Conservation (phyloP, 129 eudicot genomes). For the Rutidosis leptorrhynchoides region DNA sequence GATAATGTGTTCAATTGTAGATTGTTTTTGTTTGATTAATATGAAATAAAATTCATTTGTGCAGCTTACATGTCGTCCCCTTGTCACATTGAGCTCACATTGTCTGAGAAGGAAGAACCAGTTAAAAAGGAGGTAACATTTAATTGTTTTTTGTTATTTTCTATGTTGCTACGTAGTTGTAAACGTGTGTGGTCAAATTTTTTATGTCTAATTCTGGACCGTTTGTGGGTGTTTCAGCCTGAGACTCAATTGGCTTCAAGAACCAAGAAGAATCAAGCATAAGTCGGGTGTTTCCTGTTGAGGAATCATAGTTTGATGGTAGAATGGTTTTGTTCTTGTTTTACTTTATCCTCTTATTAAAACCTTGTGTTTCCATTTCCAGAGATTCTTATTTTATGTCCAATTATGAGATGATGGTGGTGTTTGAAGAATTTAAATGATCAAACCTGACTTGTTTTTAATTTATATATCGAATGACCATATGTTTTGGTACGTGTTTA, state of each 20-base stretch:
- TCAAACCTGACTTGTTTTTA: neutral
- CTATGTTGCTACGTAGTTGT: neutral
- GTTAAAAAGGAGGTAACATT: conserved; percentile 41
- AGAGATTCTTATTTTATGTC: conserved; percentile 18
- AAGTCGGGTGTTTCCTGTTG: conserved; percentile 9
- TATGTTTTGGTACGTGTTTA: neutral
- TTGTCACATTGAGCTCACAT: conserved; percentile 38
- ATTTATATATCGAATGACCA: neutral
- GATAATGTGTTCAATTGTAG: neutral
- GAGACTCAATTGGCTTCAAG: conserved; percentile 51
- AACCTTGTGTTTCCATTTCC: conserved; percentile 22
- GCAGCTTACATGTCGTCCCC: conserved; percentile 45
- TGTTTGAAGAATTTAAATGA: conserved; percentile 18
- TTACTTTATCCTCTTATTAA: neutral
- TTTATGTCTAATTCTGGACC: neutral
- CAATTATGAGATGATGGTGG: conserved; percentile 16
- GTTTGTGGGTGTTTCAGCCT: conserved; percentile 31
- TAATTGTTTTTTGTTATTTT: neutral
- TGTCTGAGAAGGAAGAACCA: conserved; percentile 43
- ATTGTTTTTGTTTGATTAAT: neutral
- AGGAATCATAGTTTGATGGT: conserved; percentile 26
- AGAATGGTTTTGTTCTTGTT: conserved; percentile 26
- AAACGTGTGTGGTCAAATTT: neutral
- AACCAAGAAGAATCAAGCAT: conserved; percentile 42
- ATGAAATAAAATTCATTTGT: neutral